Conservation (phyloP, 2,329 filamentous ascomycete species). For the Pyrenophora teres region DNA sequence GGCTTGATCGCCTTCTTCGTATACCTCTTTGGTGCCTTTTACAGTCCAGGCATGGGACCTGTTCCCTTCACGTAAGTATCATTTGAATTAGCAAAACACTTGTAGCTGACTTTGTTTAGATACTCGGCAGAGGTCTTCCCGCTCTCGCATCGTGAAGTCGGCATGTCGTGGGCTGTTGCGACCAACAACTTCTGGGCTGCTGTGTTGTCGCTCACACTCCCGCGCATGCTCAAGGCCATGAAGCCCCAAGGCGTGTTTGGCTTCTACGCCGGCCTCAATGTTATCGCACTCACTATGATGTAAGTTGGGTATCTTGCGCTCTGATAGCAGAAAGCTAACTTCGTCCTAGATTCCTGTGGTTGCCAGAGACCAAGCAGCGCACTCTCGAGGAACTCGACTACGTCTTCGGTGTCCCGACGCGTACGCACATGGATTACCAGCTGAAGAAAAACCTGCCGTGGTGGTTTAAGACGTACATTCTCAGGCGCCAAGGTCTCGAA, state of each 20-base stretch:
- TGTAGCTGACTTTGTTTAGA: too few species aligned
- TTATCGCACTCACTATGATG: constrained; percentile 66
- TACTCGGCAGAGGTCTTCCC: constrained; percentile 66
- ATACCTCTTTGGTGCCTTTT: constrained; percentile 58
- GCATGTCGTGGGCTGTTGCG: constrained; percentile 72
- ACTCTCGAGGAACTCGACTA: constrained; percentile 57
- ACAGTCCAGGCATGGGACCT: constrained; percentile 51
- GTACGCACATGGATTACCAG: constrained; percentile 47
- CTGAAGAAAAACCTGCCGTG: constrained; percentile 46
- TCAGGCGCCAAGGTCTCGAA: constrained; percentile 44
- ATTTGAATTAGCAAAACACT: too few species aligned
- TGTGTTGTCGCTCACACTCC: constrained; percentile 67
- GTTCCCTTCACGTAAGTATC: constrained; percentile 48
- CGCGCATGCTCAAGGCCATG: constrained; percentile 59
- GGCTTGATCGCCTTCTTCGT: constrained; percentile 62
- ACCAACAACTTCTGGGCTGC: constrained; percentile 65
- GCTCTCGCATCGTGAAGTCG: constrained; percentile 71
- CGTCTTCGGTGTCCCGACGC: constrained; percentile 54
- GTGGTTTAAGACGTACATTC: constrained; percentile 53
- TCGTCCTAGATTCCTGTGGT: constrained; percentile 56
- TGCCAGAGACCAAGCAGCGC: constrained; percentile 55
- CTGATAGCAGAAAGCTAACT: neutral
- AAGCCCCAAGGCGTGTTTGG: constrained; percentile 61
- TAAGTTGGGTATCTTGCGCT: constrained; percentile 12
- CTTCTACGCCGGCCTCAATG: constrained; percentile 65